Evolutionary conservation across 768 basidiomycete species (phyloP).

Genomic region (Tulasnella sp.): DNA sequence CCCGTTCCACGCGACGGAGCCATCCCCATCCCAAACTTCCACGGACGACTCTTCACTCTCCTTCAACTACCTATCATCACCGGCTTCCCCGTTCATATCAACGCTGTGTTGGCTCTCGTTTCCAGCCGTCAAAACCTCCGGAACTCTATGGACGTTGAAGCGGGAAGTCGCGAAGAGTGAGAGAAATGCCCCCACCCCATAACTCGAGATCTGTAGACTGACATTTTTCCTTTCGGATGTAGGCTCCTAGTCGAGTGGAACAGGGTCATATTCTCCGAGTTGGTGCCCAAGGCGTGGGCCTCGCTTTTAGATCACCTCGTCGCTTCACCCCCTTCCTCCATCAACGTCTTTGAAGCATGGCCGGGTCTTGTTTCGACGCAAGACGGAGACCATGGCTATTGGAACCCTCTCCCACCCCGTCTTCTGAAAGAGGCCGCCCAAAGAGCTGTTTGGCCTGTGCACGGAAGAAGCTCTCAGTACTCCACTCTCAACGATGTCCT

Average conservation of each 20-base stretch:
- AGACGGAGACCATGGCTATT: conserved; percentile 35
- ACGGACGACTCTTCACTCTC: conserved; percentile 48
- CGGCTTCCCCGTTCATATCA: conserved; percentile 45
- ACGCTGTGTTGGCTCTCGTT: conserved; percentile 48
- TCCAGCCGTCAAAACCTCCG: conserved; percentile 45
- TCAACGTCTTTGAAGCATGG: conserved; percentile 43
- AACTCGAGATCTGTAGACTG: not conserved
- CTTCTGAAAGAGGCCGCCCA: conserved; percentile 35
- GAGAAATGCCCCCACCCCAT: conserved; percentile 26
- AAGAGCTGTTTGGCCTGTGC: not conserved
- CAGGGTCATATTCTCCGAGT: conserved; percentile 42
- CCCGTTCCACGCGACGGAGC: conserved; percentile 32
- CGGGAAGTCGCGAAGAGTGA: conserved; percentile 45
- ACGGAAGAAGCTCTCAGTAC: not conserved
- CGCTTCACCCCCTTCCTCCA: conserved; percentile 12
- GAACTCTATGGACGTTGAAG: conserved; percentile 43
- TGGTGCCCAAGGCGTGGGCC: conserved; percentile 47
- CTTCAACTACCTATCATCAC: conserved; percentile 49
- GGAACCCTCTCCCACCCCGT: conserved; percentile 42
- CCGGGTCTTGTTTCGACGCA: conserved; percentile 36
- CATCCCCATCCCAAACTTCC: not conserved
- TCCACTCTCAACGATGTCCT: not conserved
- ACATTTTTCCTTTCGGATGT: not conserved
- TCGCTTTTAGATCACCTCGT: conserved; percentile 36
- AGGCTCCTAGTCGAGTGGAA: conserved; percentile 52